phyloP scores from a whole-genome alignment of 2,329 filamentous ascomycete genomes.

The Phialocephala sp. region DNA sequence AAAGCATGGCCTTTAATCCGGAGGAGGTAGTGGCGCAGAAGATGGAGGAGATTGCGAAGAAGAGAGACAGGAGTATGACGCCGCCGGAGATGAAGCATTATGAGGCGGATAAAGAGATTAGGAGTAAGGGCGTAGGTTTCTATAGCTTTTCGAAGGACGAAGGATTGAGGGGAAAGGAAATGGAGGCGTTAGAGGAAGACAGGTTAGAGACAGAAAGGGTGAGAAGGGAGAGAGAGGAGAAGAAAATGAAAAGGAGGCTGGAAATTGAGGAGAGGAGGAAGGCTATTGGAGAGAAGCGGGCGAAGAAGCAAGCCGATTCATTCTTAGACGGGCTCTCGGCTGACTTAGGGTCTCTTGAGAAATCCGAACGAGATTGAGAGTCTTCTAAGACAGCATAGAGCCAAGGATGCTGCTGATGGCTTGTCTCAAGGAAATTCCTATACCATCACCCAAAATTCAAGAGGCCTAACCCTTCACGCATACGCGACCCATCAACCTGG shows the following conservation, averaged over 20 bases:
- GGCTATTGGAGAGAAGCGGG: slow-evolving; percentile 54
- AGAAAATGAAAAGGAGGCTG: slow-evolving; percentile 61
- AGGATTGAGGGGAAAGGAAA: slow-evolving; percentile 68
- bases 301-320: slow-evolving; percentile 71
- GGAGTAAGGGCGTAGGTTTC: slow-evolving; percentile 89
- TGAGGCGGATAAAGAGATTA: slow-evolving; percentile 80
- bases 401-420: not conserved
- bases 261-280: slow-evolving; percentile 65
- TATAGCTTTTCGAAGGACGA: slow-evolving; percentile 86
- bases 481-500: too few relatives aligned
- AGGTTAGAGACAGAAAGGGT: slow-evolving; percentile 69
- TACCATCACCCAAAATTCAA: too few relatives aligned
- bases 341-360: slow-evolving; percentile 29
- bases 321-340: slow-evolving; percentile 68
- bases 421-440: not conserved
- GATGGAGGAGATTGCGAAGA: slow-evolving; percentile 80
- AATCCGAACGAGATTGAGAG: slow-evolving; percentile 10
- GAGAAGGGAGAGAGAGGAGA: slow-evolving; percentile 56
- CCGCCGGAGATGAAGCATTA: slow-evolving; percentile 85
- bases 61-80: slow-evolving; percentile 79
- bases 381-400: not conserved
- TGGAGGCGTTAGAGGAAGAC: slow-evolving; percentile 70
- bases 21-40: slow-evolving; percentile 65
- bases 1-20: slow-evolving; percentile 81
- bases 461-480: too few relatives aligned